A percentile compares a stretch with the other conserved stretches of the same genome.
Conservation (phyloP, 202 grass and related monocot species). For the Miscanthus sacchariflorus region DNA sequence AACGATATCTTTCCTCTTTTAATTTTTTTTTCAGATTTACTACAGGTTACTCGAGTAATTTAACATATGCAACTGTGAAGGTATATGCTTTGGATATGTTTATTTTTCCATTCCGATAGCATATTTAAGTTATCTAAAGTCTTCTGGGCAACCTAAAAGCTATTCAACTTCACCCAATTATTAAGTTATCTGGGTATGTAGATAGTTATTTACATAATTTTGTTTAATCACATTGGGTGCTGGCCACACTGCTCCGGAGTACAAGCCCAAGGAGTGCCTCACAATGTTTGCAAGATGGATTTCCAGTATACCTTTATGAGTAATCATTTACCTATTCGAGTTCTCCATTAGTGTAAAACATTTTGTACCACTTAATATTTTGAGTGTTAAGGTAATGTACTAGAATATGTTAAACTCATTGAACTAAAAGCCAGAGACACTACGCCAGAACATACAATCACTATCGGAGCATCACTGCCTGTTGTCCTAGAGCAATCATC, state of each 20-base stretch:
- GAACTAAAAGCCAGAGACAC: too few relatives aligned
- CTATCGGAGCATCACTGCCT: too few relatives aligned
- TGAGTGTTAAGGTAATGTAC: too few relatives aligned
- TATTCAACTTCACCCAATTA: background rate
- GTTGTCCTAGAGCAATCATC: too few relatives aligned
- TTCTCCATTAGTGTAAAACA: too few relatives aligned
- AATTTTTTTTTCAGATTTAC: conserved; percentile 52
- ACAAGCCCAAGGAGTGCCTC: conserved; percentile 48
- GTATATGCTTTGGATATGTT: conserved; percentile 18
- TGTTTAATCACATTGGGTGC: conserved; percentile 17
- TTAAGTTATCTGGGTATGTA: background rate
- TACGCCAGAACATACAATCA: too few relatives aligned
- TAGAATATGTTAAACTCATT: too few relatives aligned
- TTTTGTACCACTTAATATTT: too few relatives aligned
- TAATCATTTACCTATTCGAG: too few relatives aligned
- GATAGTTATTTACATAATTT: background rate
- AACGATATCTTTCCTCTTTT: too few relatives aligned
- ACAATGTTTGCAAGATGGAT: conserved; percentile 49
- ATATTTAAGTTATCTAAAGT: too few relatives aligned
- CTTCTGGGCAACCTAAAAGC: too few relatives aligned
- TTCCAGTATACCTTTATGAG: conserved; percentile 35
- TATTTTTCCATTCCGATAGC: background rate
- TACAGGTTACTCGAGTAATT: conserved; percentile 59
- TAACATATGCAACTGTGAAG: conserved; percentile 71
- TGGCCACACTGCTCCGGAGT: conserved; percentile 2